Evolutionary conservation across 257 asterid species (phyloP).

Genomic region (Echium plantagineum): DNA sequence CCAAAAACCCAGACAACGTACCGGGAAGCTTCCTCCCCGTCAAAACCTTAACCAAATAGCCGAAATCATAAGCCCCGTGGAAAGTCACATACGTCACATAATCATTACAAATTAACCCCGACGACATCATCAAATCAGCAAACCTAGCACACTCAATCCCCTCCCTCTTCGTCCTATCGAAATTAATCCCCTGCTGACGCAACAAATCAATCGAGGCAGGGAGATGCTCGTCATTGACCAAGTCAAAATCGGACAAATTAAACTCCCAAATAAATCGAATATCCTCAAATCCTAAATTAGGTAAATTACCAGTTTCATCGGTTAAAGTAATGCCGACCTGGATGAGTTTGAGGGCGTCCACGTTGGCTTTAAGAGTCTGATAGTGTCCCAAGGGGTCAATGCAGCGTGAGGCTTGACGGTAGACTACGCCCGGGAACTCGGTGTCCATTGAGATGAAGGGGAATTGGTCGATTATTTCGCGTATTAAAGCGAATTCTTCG

Average conservation of each 20-base stretch:
- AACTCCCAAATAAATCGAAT: slow-evolving; percentile 58
- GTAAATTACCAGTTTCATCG: slow-evolving; percentile 50
- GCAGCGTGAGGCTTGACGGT: slow-evolving; percentile 28
- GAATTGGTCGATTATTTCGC: slow-evolving; percentile 28
- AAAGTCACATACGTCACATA: slow-evolving; percentile 46
- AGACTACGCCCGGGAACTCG: slow-evolving; percentile 66
- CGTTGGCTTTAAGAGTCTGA: slow-evolving; percentile 48
- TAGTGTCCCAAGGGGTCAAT: slow-evolving; percentile 41
- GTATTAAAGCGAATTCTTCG: slow-evolving; percentile 38
- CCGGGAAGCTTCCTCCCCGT: slow-evolving; percentile 46
- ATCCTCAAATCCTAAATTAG: slow-evolving; percentile 24
- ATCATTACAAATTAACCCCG: slow-evolving; percentile 57
- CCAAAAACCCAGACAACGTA: slow-evolving; percentile 34
- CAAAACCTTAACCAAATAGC: slow-evolving; percentile 54
- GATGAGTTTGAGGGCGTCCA: slow-evolving; percentile 60
- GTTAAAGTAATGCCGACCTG: slow-evolving; percentile 76
- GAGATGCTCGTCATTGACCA: slow-evolving; percentile 37
- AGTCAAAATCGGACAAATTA: slow-evolving; percentile 57
- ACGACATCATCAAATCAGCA: slow-evolving; percentile 59
- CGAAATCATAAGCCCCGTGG: slow-evolving; percentile 73
- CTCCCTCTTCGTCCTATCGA: slow-evolving; percentile 22
- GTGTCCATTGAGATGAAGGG: slow-evolving; percentile 65
- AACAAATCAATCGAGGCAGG: slow-evolving; percentile 54
- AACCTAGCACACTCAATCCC: slow-evolving; percentile 42
- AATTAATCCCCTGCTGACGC: slow-evolving; percentile 51